Evolutionary conservation across 2,329 filamentous ascomycete genomes (phyloP).

Genomic region (Aspergillus luchuensis): DNA sequence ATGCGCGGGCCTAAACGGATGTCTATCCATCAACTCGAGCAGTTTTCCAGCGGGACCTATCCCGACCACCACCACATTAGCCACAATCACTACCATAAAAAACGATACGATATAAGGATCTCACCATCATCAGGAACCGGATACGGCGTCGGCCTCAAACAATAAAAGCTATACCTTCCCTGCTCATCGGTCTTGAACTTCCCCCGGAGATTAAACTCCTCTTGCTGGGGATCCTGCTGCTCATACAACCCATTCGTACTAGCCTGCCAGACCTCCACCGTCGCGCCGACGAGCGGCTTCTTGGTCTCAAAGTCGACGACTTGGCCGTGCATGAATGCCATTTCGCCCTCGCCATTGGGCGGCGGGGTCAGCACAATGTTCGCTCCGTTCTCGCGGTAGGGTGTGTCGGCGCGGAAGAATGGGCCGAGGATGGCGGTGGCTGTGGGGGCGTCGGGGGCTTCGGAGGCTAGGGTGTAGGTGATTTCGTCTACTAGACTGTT

Average conservation of each 20-base stretch:
- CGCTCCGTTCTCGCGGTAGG: slow-evolving; percentile 67
- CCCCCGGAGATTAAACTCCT: slow-evolving; percentile 73
- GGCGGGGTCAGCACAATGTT: slow-evolving; percentile 61
- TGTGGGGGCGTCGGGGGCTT: slow-evolving; percentile 60
- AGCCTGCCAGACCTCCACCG: slow-evolving; percentile 78
- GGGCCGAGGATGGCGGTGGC: slow-evolving; percentile 80
- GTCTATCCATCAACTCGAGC: slow-evolving; percentile 60
- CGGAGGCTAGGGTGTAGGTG: slow-evolving; percentile 65
- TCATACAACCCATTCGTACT: slow-evolving; percentile 73
- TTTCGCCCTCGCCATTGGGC: slow-evolving; percentile 53
- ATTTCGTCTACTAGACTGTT: slow-evolving; percentile 73
- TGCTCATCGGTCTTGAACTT: slow-evolving; percentile 68
- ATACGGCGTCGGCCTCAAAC: slow-evolving; percentile 61
- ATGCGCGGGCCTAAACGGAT: slow-evolving; percentile 64
- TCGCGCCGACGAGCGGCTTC: slow-evolving; percentile 64
- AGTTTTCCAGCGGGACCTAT: slow-evolving; percentile 60
- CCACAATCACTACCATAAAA: background rate
- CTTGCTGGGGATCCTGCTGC: slow-evolving; percentile 71
- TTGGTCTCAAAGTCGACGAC: slow-evolving; percentile 62
- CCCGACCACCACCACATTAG: slow-evolving; percentile 3
- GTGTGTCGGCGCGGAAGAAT: slow-evolving; percentile 77
- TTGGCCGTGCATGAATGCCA: slow-evolving; percentile 66
- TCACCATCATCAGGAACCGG: slow-evolving; percentile 56
- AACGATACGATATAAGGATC: too few species aligned
- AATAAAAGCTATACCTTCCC: slow-evolving; percentile 65